These are phyloP conservation scores for Stachybotrys chlorohalonatus DNA, from an alignment of 2,329 filamentous ascomycete species.

Conservation along the genomic window DNA sequence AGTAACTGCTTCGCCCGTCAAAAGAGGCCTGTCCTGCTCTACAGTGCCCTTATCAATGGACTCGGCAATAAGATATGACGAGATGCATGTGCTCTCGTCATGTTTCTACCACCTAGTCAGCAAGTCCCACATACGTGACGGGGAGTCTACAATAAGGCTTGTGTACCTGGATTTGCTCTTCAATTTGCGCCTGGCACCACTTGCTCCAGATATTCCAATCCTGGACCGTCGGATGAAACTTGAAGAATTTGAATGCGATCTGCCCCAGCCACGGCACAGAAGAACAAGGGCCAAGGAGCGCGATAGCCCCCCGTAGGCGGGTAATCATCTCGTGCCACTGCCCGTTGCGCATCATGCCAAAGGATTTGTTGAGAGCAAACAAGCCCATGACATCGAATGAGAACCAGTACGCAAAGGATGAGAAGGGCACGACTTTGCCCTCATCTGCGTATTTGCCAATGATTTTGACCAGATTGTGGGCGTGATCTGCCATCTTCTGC, in stretches of 20 bases:
- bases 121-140: not conserved
- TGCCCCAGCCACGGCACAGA: conserved; percentile 16
- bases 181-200: conserved; percentile 12
- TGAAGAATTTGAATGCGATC: conserved; percentile 10
- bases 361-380: conserved; percentile 23
- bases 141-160: not conserved
- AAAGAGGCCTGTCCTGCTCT: not conserved
- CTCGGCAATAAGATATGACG: not conserved
- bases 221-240: conserved; percentile 6
- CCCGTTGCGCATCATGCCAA: conserved; percentile 19
- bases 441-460: not conserved
- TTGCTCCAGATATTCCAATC: conserved; percentile 13
- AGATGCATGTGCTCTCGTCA: not conserved
- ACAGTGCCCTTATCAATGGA: not conserved
- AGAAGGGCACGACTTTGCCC: not conserved
- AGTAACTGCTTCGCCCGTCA: conserved; percentile 8
- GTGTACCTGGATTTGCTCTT: conserved; percentile 3
- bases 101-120: not conserved
- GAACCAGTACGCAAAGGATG: conserved; percentile 13
- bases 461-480: not conserved
- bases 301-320: conserved; percentile 13
- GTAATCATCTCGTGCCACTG: conserved; percentile 17
- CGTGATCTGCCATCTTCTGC: not conserved
- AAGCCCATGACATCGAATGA: conserved; percentile 26
- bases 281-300: conserved; percentile 18